Evolutionary conservation across 345 rosid species (phyloP), one percentile per base, ranked within the genome.

Genomic region (Aethionema arabicum): DNA sequence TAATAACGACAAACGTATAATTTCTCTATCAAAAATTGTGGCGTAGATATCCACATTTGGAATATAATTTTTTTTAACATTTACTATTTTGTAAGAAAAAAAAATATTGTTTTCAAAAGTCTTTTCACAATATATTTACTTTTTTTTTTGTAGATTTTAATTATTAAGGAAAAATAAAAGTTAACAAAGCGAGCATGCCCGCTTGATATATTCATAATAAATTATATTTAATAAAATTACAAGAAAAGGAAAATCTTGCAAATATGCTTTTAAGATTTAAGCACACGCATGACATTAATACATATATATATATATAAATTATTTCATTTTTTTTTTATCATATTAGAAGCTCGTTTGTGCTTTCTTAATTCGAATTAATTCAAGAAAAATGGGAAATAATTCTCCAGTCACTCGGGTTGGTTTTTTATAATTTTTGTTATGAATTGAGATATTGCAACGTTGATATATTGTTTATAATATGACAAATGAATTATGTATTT

Each of bases 161-260:
- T 21, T 1, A 21, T 21, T 21, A 21, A 21, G 27, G 27, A 21
- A 21, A 21, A 1, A 21, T 21, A 21, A 21, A 21, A 21, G 27
- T 21, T 1, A 21, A 21, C 10, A 57, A 39, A 13, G 32, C 31
- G 38, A 56, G 32, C 27, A 27, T 39, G 57, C 71, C 50, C 44
- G 59, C 52, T 58, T 58, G 31, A 66, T 39, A 47, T 21, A 36
- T n/a, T 0, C 6, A 14, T 2, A 21, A 21, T 21, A 21, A 21
- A 21, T 55, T 32, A 37, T 29, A 11, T 56, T 36, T 12, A 7
- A 30, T 45, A 13, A 36, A 39, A 38, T 57, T 29, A 12, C 27
- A 58, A 58, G 9, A 58, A 47, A 50, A 43, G 12, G 49, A 38
- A 47, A 56, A 11, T 38, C 33, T 47, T 40, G 42, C 21, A 58